Conservation (phyloP, 2,329 filamentous ascomycete species). For the Ascosphaera acerosa region DNA sequence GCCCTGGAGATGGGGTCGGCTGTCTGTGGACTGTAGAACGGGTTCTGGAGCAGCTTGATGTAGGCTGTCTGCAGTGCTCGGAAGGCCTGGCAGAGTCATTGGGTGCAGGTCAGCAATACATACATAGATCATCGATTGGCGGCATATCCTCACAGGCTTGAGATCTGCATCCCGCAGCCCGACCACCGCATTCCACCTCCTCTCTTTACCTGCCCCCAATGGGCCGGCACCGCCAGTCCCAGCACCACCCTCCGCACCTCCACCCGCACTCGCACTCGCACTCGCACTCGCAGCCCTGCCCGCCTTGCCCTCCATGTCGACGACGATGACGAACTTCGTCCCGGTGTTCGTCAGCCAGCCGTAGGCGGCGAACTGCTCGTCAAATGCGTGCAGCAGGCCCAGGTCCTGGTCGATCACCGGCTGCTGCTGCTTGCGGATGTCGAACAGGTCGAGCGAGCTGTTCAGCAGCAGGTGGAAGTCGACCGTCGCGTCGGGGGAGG, state of each 20-base stretch:
- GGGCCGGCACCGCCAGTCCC: not conserved
- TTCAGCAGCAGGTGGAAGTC: constrained; percentile 84
- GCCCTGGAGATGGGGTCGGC: constrained; percentile 31
- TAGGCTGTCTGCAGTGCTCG: constrained; percentile 83
- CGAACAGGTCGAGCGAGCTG: constrained; percentile 80
- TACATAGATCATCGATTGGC: not conserved
- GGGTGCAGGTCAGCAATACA: constrained; percentile 2
- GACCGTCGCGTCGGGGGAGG: constrained; percentile 28
- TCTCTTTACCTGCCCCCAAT: constrained; percentile 9
- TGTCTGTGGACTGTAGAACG: constrained; percentile 80
- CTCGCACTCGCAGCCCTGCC: constrained; percentile 8
- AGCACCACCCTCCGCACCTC: constrained; percentile 4
- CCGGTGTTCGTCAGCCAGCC: constrained; percentile 94
- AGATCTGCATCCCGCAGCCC: constrained; percentile 69
- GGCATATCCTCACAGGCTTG: constrained; percentile 35
- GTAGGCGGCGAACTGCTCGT: constrained; percentile 81
- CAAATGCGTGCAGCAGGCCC: constrained; percentile 74
- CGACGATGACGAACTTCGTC: constrained; percentile 66
- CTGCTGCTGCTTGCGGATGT: constrained; percentile 51
- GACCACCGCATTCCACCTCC: constrained; percentile 19
- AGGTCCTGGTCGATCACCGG: constrained; percentile 51
- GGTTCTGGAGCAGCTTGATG: constrained; percentile 68
- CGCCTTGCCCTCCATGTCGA: constrained; percentile 63
- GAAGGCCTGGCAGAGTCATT: constrained; percentile 35
- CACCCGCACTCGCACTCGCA: constrained; percentile 11